These are phyloP conservation scores for Xylaria sp. DNA, from an alignment of 2,329 filamentous ascomycete genomes.

Conservation along the genomic window DNA sequence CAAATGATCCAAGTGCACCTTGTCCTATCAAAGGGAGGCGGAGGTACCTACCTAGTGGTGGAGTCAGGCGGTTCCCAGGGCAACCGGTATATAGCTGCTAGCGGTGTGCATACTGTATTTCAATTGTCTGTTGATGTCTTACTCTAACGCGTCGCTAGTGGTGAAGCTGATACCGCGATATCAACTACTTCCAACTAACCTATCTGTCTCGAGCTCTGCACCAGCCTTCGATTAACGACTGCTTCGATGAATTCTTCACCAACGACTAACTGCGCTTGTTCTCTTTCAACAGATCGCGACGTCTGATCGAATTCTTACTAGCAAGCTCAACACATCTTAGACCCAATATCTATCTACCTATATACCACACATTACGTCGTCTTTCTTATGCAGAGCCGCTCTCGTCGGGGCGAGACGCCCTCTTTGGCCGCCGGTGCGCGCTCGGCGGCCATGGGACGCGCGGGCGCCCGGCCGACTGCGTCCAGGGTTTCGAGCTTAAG, in stretches of 20 bases:
- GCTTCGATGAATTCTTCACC: neutral
- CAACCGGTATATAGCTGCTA: conserved; percentile 35
- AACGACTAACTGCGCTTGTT: neutral
- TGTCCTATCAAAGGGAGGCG: neutral
- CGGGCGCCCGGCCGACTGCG: conserved; percentile 41
- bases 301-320: conserved; percentile 14
- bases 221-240: neutral
- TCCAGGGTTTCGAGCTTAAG: conserved; percentile 45
- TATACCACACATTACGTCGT: neutral
- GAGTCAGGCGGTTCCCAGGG: conserved; percentile 36
- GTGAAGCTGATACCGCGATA: neutral
- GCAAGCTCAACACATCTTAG: conserved; percentile 4
- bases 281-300: neutral
- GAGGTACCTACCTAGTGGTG: neutral
- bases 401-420: conserved; percentile 49
- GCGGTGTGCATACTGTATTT: conserved; percentile 40
- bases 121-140: conserved; percentile 20
- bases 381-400: conserved; percentile 48
- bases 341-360: neutral
- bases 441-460: conserved; percentile 39
- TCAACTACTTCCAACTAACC: neutral
- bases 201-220: too few relatives aligned
- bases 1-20: neutral
- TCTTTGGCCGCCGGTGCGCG: conserved; percentile 43
- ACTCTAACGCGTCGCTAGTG: conserved; percentile 29